These are phyloP conservation scores for Trichoderma koningiopsis DNA, from an alignment of 2,329 filamentous ascomycete genomes.

Conservation along the genomic window DNA sequence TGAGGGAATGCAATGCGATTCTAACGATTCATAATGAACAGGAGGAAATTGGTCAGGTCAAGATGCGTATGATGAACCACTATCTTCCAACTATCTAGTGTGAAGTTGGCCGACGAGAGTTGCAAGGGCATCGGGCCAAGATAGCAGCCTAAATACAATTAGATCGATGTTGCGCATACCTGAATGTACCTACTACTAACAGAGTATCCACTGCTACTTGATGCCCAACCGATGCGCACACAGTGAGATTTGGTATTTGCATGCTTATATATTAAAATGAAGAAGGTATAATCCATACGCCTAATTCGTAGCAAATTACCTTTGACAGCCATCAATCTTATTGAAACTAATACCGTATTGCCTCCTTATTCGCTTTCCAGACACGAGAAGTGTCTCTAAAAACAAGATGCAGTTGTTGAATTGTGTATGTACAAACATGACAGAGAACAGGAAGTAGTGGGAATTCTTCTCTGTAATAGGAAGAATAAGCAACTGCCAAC, in stretches of 20 bases:
- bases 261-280: too few relatives aligned
- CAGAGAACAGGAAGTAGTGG: neutral
- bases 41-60: neutral
- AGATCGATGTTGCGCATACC: neutral
- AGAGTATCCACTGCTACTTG: too few relatives aligned
- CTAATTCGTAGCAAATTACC: neutral
- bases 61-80: neutral
- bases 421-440: neutral
- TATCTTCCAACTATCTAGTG: neutral
- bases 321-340: neutral
- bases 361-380: neutral
- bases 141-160: neutral
- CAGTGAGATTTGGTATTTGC: too few relatives aligned
- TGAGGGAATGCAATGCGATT: neutral
- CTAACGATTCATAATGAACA: neutral
- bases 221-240: too few relatives aligned
- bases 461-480: neutral
- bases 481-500: neutral
- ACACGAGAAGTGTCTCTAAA: neutral
- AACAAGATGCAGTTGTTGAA: neutral
- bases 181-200: neutral
- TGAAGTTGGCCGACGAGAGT: neutral
- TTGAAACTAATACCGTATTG: neutral
- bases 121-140: neutral
- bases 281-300: neutral